Percentiles rank a stretch among this genome's conserved stretches.
Conservation (phyloP, 495 filamentous ascomycete species). For the Aspergillus ostianus region DNA sequence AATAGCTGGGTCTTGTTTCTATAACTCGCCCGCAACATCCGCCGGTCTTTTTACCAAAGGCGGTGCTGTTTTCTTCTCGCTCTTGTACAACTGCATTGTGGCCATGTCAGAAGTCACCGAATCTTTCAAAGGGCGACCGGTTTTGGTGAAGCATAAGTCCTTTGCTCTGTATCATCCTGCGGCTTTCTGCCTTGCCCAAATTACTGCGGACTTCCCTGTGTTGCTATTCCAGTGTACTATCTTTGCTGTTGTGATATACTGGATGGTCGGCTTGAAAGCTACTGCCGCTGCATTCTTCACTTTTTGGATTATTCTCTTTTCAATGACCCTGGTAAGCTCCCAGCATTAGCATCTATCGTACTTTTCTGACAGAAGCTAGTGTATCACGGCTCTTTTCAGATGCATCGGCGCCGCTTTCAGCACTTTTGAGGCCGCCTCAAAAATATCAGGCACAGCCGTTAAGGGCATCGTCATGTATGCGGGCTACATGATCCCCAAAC, state of each 20-base stretch:
- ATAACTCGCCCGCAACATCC: constrained; percentile 35
- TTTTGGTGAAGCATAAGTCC: constrained; percentile 72
- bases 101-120: constrained; percentile 70
- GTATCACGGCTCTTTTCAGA: constrained; percentile 53
- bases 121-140: constrained; percentile 65
- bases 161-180: constrained; percentile 75
- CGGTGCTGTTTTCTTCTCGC: constrained; percentile 65
- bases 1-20: constrained; percentile 44
- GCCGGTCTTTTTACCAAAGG: constrained; percentile 52
- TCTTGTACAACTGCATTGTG: constrained; percentile 71
- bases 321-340: constrained; percentile 32
- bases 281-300: constrained; percentile 54
- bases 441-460: constrained; percentile 47
- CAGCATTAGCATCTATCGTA: background rate
- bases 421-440: constrained; percentile 55
- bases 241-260: constrained; percentile 72
- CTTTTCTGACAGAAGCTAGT: constrained; percentile 10
- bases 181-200: constrained; percentile 69
- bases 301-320: constrained; percentile 47
- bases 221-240: constrained; percentile 62
- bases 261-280: constrained; percentile 57
- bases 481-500: constrained; percentile 57
- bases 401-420: constrained; percentile 47
- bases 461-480: constrained; percentile 54
- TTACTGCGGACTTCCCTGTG: constrained; percentile 67